Evolutionary conservation across 2,329 filamentous ascomycete genomes (phyloP), one percentile per base, ranked within the genome.

Genomic region (Ophiostoma australiae): DNA sequence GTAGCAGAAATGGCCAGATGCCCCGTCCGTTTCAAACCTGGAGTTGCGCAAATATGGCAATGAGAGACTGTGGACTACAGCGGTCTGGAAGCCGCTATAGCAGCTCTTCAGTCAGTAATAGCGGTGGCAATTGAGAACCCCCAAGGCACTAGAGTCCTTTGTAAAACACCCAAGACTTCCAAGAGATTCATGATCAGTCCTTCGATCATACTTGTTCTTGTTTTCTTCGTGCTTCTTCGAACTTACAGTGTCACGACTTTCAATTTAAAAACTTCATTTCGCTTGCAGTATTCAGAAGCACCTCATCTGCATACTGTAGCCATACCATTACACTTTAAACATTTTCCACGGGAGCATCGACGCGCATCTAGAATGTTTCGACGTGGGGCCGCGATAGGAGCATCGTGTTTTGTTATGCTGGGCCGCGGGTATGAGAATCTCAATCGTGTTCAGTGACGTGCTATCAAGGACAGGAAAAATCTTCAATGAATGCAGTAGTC

Each of bases 1-100:
- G 58, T 63, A 63, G 58, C 58, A 63, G 58, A 63, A 63, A 63
- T 63, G 58, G 58, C 27, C 58, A 63, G 58, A 63, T 33, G 58
- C 27, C 27, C 58, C 58, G 13, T 63, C 13, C 15, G 58, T 63
- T 63, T 63, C 58, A 63, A 27, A 27, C 23, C 52, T 58, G 1
- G 52, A 58, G 52, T 23, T 7, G 23, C 23, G 52, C 23, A 58
- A 31, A 58, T 58, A 58, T n/a, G n/a, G 52, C 13, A 58, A 48
- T 48, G 44, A 48, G 20, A n/a, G 20, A 4, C 17, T n/a, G 17
- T 20, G 17, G 20, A 20, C 20, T 20, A 48, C 20, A 48, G 44
- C 5, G 44, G 5, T 48, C 44, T 48, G 4, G 17, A 48, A 6
- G 8, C 17, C 17, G 7, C 7, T 48, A n/a, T 48, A n/a, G 44